Base-by-base conservation (phyloP, 2,329 filamentous ascomycete species). In the Cladosporium velox region DNA sequence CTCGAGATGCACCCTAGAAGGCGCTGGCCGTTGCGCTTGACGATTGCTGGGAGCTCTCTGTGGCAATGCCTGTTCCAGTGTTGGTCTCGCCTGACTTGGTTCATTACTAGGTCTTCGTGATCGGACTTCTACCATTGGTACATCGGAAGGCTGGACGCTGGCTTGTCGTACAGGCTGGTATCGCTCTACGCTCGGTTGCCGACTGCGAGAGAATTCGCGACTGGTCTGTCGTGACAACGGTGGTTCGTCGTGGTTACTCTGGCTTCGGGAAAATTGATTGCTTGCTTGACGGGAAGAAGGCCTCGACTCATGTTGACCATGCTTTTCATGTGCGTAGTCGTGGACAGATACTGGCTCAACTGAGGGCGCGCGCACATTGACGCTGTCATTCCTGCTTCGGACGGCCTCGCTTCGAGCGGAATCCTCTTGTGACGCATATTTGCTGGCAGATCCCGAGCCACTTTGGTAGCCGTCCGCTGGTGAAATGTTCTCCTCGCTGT, bases 1-100 rank as follows among this genome's bases (percentile, higher is more conserved):
- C 21, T 89, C 87, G 57, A 91, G 75, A 60, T 86, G 82, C 10
- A 85, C 78, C 21, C 86, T 84, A 41, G 74, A 68, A 11, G 73
- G 66, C 34, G 70, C 72, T 65, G 84, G 82, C n/a, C 85, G 84
- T 61, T 84, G 81, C 59, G 80, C 78, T 34, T 66, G 57, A 21
- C 57, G 64, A 11, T 73, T 64, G 44, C 78, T 81, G 10, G 79
- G 76, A 67, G 74, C 77, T 12, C 79, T 78, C 15, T 68, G 75
- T 58, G 54, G 77, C 73, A 44, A 75, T 80, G 77, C 70, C 30
- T 70, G 67, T 38, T 74, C 70, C 4, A 67, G 24, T 12, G 63
- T 66, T n/a, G 70, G 68, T 28, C 70, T 70, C 41, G 62, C 49
- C 28, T 69, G 70, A 32, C 66, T 67, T 47, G 67, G 67, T 32